A percentile compares a stretch with the other conserved stretches of the same genome.
Evolutionary conservation across 1,139 yeast genomes (phyloP).

Genomic region (Yamadazyma membranifaciens): DNA sequence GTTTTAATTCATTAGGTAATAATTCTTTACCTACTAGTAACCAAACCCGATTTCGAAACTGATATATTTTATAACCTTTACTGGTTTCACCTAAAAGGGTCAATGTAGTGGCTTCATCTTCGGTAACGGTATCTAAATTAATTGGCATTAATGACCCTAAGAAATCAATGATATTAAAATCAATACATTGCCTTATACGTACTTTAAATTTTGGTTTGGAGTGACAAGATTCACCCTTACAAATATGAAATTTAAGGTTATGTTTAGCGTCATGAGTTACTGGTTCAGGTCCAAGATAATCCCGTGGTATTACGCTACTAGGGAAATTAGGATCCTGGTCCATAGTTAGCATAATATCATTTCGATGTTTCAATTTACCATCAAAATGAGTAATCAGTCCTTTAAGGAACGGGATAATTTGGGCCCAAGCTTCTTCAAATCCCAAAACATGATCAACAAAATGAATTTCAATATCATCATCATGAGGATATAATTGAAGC

Average conservation of each 20-base stretch:
- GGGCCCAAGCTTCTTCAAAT: conserved; percentile 56
- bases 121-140: conserved; percentile 15
- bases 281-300: neutral
- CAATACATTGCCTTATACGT: conserved; percentile 37
- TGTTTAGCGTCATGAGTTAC: neutral
- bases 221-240: neutral
- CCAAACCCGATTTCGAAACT: conserved; percentile 27
- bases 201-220: conserved; percentile 18
- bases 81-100: conserved; percentile 18
- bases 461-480: conserved; percentile 39
- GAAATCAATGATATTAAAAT: conserved; percentile 38
- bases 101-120: conserved; percentile 16
- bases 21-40: conserved; percentile 27
- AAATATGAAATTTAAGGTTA: conserved; percentile 3
- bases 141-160: conserved; percentile 29
- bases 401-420: conserved; percentile 29
- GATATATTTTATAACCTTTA: conserved; percentile 24
- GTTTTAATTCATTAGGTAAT: conserved; percentile 39
- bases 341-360: neutral
- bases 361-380: neutral
- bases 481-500: conserved; percentile 42
- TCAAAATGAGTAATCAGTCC: conserved; percentile 24
- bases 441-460: conserved; percentile 48
- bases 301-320: neutral
- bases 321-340: neutral